Percentiles rank a stretch among this genome's conserved stretches.
Evolutionary conservation across 768 basidiomycete species (phyloP).

Genomic region (Tulasnella sp.): DNA sequence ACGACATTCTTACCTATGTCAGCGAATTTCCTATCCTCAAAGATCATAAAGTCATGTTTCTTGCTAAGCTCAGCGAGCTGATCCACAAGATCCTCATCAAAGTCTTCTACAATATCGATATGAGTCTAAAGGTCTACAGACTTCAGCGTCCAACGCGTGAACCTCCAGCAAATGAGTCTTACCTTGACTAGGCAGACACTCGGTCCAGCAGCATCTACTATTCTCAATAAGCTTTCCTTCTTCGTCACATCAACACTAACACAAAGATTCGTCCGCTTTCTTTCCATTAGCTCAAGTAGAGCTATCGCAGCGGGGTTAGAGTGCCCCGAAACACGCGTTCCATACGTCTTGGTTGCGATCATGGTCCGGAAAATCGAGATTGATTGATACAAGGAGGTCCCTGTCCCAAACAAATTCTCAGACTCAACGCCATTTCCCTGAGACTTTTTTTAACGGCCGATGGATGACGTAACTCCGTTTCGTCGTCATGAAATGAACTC

Average conservation of each 20-base stretch:
- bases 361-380: too few species aligned
- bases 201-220: conserved; percentile 81
- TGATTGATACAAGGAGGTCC: too few species aligned
- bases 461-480: too few species aligned
- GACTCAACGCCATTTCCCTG: too few species aligned
- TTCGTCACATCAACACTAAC: conserved; percentile 92
- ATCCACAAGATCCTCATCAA: conserved; percentile 55
- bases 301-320: conserved; percentile 64
- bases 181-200: conserved; percentile 91
- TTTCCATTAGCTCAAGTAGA: conserved; percentile 68
- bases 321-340: conserved; percentile 42
- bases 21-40: conserved; percentile 97
- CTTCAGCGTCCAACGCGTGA: background rate
- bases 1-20: conserved; percentile 73
- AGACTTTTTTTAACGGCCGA: too few species aligned
- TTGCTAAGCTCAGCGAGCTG: conserved; percentile 53
- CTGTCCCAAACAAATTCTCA: too few species aligned
- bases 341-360: conserved; percentile 36
- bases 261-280: conserved; percentile 83
- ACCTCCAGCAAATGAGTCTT: conserved; percentile 13
- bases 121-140: conserved; percentile 53
- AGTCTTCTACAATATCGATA: conserved; percentile 90
- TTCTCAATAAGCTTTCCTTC: conserved; percentile 60
- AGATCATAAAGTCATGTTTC: conserved; percentile 88
- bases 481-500: too few species aligned